These are phyloP conservation scores for Mycena kentingensis DNA, from an alignment of 768 basidiomycete species.

Conservation along the genomic window DNA sequence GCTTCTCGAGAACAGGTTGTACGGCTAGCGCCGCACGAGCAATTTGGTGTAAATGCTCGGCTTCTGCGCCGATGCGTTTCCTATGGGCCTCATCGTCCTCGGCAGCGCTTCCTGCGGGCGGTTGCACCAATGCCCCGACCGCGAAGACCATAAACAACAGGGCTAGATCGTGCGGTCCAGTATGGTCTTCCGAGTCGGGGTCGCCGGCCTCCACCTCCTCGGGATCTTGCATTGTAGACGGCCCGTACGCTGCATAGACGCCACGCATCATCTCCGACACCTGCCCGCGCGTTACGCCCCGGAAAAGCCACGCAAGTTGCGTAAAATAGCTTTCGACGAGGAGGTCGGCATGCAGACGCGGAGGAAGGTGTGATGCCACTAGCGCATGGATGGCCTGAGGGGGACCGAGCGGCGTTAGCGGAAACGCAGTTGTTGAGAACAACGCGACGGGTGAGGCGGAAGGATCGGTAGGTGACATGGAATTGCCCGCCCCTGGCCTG, in stretches of 20 bases:
- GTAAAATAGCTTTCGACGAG: slow-evolving; percentile 49
- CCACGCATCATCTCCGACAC: slow-evolving; percentile 43
- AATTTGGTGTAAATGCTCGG: slow-evolving; percentile 68
- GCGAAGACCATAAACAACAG: slow-evolving; percentile 55
- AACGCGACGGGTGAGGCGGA: slow-evolving; percentile 22
- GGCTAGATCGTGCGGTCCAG: slow-evolving; percentile 50
- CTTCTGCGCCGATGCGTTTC: slow-evolving; percentile 35
- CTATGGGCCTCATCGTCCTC: slow-evolving; percentile 1
- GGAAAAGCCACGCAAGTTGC: slow-evolving; percentile 56
- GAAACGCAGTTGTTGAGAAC: slow-evolving; percentile 62
- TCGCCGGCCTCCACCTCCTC: slow-evolving; percentile 26
- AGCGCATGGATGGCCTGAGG: slow-evolving; percentile 48
- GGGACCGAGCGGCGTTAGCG: slow-evolving; percentile 61
- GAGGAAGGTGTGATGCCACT: slow-evolving; percentile 56
- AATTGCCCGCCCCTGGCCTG: too few species aligned
- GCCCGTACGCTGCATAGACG: slow-evolving; percentile 36
- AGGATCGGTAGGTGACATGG: slow-evolving; percentile 28
- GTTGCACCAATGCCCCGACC: slow-evolving; percentile 50
- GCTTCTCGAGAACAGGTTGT: slow-evolving; percentile 71
- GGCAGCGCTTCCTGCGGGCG: slow-evolving; percentile 23
- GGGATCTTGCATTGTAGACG: slow-evolving; percentile 15
- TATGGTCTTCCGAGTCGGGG: slow-evolving; percentile 37
- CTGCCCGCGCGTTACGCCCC: slow-evolving; percentile 48
- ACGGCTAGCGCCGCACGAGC: slow-evolving; percentile 65
- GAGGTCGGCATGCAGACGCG: slow-evolving; percentile 48